Base-by-base conservation (phyloP, 768 basidiomycete species). In the Naganishia randhawae region DNA sequence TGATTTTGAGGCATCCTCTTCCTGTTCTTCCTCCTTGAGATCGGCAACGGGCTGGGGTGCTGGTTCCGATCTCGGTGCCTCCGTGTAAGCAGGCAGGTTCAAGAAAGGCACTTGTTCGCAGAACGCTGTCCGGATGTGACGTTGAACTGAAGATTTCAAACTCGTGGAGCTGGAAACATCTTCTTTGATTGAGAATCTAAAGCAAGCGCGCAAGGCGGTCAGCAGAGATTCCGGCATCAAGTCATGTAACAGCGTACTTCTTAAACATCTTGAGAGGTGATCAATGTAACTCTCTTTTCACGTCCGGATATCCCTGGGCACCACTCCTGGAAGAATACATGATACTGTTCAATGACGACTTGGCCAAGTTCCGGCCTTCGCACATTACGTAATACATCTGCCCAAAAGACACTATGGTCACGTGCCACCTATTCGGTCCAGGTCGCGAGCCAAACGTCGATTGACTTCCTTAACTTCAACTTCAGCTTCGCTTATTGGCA, bases 111-210 rank as follows among this genome's bases (percentile, higher is more conserved):
- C 89, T 78, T 95, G 92, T 22, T 88, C 85, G 55, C 96, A 83
- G 35, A 96, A 82, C 51, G 83, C 84, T 27, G 87, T 82, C 66
- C 96, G 88, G 80, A 98, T 92, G 72, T 86, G 85, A 76, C 96
- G 85, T 78, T 98, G 95, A 8, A 92, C 88, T 29, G 94, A 97
- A 37, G 91, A 87, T 80, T 98, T 98, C 68, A 97, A 85, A 42
- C 89, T 89, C 14, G 92, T 92, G 72, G 93, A 91, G 37, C 89
- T 88, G 50, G 92, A 85, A 71, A 97, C 87, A 76, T 99, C 95
- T 27, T 88, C 82, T 68, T 82, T 81, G 9, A 82, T 81, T 62
- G 75, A 75, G 77, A 84, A 84, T 73, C 83, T 84, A 73, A 11
- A 42, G n/a, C 32, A 48, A 32, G 22, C 52, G 39, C 22, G 39